phyloP scores from a whole-genome alignment of 371 early-diverging fungal species.

The Mucor ambiguus region DNA sequence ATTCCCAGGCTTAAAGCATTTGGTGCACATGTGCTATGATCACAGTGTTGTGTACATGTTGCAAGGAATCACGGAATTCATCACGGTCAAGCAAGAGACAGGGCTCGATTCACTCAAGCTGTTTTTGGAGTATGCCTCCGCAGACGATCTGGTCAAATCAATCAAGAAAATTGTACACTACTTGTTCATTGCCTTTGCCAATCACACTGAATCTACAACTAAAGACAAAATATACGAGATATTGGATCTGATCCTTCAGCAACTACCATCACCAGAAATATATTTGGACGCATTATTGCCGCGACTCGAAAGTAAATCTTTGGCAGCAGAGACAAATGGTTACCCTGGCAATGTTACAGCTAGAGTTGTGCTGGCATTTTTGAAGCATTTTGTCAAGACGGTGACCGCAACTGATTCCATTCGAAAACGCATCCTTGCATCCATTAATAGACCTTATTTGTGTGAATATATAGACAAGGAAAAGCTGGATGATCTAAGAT shows the following conservation, averaged over 20 bases:
- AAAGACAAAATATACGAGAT: conserved; percentile 6
- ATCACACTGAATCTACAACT: neutral
- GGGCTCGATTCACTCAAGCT: conserved; percentile 18
- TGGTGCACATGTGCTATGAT: conserved; percentile 37
- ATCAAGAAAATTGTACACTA: conserved; percentile 17
- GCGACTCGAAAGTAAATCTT: conserved; percentile 7
- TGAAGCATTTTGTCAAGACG: neutral
- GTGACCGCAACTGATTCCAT: neutral
- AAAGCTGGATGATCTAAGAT: neutral
- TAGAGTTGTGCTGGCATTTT: conserved; percentile 7
- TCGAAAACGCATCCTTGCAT: neutral
- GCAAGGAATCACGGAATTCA: conserved; percentile 24
- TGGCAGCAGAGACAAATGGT: conserved; percentile 16
- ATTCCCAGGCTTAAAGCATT: conserved; percentile 26
- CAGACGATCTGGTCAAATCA: conserved; percentile 21
- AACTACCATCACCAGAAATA: conserved; percentile 17
- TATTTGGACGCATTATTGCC: conserved; percentile 21
- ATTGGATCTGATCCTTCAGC: neutral
- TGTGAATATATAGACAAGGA: neutral
- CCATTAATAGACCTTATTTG: conserved; percentile 13
- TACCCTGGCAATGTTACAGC: neutral
- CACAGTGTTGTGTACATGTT: conserved; percentile 19
- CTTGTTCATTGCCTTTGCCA: conserved; percentile 13
- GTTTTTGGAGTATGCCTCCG: conserved; percentile 16
- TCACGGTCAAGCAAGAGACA: conserved; percentile 20